Percentiles rank a stretch among this genome's conserved stretches.
phyloP scores from a whole-genome alignment of 495 filamentous ascomycete genomes.

The Aspergillus ellipticus region DNA sequence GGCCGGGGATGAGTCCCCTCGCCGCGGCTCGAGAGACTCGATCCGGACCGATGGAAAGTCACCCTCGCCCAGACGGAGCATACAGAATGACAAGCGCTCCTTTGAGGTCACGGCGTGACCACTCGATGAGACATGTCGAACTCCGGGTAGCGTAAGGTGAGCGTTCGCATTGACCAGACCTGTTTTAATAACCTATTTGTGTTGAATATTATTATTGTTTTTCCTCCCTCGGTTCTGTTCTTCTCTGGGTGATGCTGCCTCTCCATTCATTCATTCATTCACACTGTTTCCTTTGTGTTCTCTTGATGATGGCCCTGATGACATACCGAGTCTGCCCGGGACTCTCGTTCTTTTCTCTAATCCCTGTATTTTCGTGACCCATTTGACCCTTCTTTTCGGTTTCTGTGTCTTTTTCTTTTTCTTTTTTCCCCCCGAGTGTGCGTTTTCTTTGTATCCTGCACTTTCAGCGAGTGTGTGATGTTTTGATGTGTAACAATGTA shows the following conservation, averaged over 20 bases:
- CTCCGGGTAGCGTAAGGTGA: not conserved
- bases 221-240: not conserved
- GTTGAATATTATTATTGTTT: constrained; percentile 2
- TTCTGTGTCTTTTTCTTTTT: not conserved
- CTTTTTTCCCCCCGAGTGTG: too few species aligned
- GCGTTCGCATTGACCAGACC: constrained; percentile 1
- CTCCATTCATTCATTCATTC: not conserved
- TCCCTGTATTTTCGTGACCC: not conserved
- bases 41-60: constrained; percentile 7
- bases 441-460: not conserved
- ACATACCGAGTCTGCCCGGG: not conserved
- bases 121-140: too few species aligned
- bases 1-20: constrained; percentile 19
- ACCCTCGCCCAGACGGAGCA: constrained; percentile 7
- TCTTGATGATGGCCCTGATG: not conserved
- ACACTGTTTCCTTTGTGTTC: not conserved
- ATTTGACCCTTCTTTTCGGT: not conserved
- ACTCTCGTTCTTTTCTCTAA: not conserved
- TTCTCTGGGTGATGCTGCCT: not conserved
- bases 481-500: not conserved
- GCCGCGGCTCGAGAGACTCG: constrained; percentile 16
- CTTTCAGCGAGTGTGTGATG: not conserved
- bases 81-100: not conserved
- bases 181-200: not conserved
- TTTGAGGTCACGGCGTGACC: not conserved